phyloP scores from a whole-genome alignment of 345 rosid species.

The Acer yangbiense region DNA sequence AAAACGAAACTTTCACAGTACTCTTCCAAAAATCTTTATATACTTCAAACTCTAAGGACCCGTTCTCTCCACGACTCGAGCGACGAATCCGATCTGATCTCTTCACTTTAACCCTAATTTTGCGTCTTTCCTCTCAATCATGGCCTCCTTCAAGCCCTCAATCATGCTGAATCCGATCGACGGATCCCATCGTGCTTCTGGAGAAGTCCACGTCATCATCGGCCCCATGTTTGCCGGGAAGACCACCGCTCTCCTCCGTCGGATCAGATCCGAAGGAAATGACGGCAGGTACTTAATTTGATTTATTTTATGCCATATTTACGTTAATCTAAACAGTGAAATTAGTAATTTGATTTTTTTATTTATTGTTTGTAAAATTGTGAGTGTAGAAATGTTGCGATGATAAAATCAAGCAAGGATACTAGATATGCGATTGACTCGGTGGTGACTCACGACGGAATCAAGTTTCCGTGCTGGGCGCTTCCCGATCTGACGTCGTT shows the following conservation, averaged over 20 bases:
- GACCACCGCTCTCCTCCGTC: slow-evolving; percentile 91
- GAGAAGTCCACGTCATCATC: slow-evolving; percentile 77
- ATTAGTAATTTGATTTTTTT: no score
- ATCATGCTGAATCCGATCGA: slow-evolving; percentile 19
- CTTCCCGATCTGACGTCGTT: slow-evolving; percentile 74
- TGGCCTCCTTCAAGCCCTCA: slow-evolving; percentile 50
- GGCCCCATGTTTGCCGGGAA: slow-evolving; percentile 98
- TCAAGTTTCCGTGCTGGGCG: slow-evolving; percentile 80
- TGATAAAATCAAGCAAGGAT: slow-evolving; percentile 82
- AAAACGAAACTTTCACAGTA: background rate
- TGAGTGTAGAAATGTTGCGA: slow-evolving; percentile 57
- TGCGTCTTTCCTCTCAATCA: background rate
- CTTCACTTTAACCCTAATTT: no score
- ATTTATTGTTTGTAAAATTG: background rate
- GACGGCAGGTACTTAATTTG: slow-evolving; percentile 52
- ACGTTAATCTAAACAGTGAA: background rate
- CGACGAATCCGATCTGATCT: background rate
- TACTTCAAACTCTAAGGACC: background rate
- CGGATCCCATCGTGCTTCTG: slow-evolving; percentile 29
- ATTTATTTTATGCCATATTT: background rate
- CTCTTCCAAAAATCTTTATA: slow-evolving; percentile 1
- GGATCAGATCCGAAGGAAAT: slow-evolving; percentile 60
- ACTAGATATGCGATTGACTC: slow-evolving; percentile 75
- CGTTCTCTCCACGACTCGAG: background rate
- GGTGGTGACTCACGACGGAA: slow-evolving; percentile 81